Evolutionary conservation across 1,284 basidiomycete genomes (phyloP), one percentile per base, ranked within the genome.

Genomic region (Dichomitus squalens): DNA sequence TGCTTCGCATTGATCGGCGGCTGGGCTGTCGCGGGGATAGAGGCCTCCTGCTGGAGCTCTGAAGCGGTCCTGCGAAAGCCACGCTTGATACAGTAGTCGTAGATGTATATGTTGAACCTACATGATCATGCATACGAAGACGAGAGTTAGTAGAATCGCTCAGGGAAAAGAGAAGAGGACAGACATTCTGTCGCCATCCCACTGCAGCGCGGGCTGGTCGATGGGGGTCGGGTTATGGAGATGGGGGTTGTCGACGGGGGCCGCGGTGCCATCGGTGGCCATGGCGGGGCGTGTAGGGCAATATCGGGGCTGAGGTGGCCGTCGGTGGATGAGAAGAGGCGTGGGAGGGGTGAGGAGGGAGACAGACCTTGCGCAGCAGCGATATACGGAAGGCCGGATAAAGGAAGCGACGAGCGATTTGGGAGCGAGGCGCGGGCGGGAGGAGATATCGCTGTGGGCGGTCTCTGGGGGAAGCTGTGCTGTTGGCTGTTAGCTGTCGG

Each of bases 91-190:
- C 88, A 92, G 68, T 92, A 92, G 74, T 92, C 90, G 70, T 87
- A 81, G 60, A 92, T 92, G 73, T 92, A 92, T 64, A 92, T 88
- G 73, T 92, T 90, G 72, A 92, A 91, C 89, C 89, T 92, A 40
- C 18, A n/a, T 29, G 23, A 18, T 25, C 14, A n/a, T 33, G 34
- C 35, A 49, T 39, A 5, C 38, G 16, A 49, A 38, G 7, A 36
- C 25, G 29, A 36, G 6, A n/a, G 55, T 56, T 9, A 56, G 43
- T 21, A 21, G 35, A 16, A 34, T 29, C 25, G 49, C n/a, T n/a
- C 25, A 21, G 38, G 21, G 21, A 27, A 41, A 47, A n/a, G 21
- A 40, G 18, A 43, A 20, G 47, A 34, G 16, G 41, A 68, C 74
- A 66, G 49, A 81, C 79, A 80, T 84, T 67, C 74, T 79, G 70